These are phyloP conservation scores for Fusarium metavorans DNA, from an alignment of 2,329 filamentous ascomycete genomes.

Conservation along the genomic window DNA sequence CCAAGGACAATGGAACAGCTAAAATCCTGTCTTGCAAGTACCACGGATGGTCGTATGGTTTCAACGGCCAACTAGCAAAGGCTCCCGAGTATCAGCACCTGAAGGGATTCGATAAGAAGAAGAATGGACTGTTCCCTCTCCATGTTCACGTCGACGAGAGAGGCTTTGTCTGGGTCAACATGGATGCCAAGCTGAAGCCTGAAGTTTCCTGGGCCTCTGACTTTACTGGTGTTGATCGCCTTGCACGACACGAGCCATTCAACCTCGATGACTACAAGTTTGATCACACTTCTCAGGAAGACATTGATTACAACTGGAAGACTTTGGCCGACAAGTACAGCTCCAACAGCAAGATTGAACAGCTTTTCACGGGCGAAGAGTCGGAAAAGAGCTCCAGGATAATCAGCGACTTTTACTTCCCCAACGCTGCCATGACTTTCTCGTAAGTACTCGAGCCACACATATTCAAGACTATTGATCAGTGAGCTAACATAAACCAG, in stretches of 20 bases:
- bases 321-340: slow-evolving; percentile 54
- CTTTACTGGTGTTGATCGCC: slow-evolving; percentile 58
- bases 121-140: slow-evolving; percentile 67
- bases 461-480: slow-evolving; percentile 42
- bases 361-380: slow-evolving; percentile 2
- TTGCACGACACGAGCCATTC: slow-evolving; percentile 57
- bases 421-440: slow-evolving; percentile 33
- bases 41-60: slow-evolving; percentile 72
- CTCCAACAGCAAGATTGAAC: slow-evolving; percentile 53
- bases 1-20: slow-evolving; percentile 61
- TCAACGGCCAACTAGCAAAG: slow-evolving; percentile 69
- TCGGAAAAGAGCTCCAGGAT: slow-evolving; percentile 17
- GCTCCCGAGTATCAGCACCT: slow-evolving; percentile 70
- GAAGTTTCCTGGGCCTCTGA: slow-evolving; percentile 64
- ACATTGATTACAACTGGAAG: slow-evolving; percentile 70
- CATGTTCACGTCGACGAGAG: slow-evolving; percentile 64
- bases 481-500: slow-evolving; percentile 47
- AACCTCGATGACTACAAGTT: slow-evolving; percentile 66
- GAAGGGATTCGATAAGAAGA: slow-evolving; percentile 64
- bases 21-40: slow-evolving; percentile 70
- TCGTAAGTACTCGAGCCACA: slow-evolving; percentile 56
- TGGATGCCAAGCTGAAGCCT: slow-evolving; percentile 59
- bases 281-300: slow-evolving; percentile 67
- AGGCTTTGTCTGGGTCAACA: slow-evolving; percentile 70
- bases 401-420: slow-evolving; percentile 39